phyloP scores from a whole-genome alignment of 352 stramenopile genomes.

The Globisporangium paroecandrum region DNA sequence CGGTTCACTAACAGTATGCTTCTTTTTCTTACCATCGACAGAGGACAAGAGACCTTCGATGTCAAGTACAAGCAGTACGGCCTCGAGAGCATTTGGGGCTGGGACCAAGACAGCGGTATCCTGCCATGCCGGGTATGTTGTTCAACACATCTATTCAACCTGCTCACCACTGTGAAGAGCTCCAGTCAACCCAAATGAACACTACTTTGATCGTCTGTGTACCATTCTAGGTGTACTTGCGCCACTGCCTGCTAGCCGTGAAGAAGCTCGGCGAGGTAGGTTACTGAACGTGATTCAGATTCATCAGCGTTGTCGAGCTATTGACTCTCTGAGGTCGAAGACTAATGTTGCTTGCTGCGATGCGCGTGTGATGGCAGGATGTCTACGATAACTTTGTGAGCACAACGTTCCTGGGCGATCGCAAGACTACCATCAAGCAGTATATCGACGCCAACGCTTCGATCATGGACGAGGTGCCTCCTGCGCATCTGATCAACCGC shows the following conservation, averaged over 20 bases:
- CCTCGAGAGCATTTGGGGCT: conserved; percentile 91
- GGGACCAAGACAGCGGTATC: conserved; percentile 73
- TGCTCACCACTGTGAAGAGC: neutral
- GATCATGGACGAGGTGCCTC: conserved; percentile 82
- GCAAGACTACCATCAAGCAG: conserved; percentile 79
- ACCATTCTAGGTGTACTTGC: conserved; percentile 76
- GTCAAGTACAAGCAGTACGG: conserved; percentile 82
- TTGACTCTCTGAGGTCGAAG: neutral
- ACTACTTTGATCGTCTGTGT: neutral
- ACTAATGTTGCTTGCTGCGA: neutral
- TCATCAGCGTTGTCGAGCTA: too few relatives aligned
- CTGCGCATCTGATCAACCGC: conserved; percentile 62
- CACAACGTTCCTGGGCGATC: conserved; percentile 90
- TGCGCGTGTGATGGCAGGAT: conserved; percentile 21
- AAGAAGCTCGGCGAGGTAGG: conserved; percentile 65
- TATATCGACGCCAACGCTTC: conserved; percentile 80
- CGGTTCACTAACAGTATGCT: neutral
- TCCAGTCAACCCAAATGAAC: neutral
- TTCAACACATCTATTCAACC: neutral
- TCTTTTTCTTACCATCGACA: conserved; percentile 18
- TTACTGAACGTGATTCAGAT: neutral
- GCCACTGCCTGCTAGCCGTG: conserved; percentile 90
- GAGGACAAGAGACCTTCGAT: conserved; percentile 79
- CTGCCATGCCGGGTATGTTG: conserved; percentile 72
- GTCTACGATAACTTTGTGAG: conserved; percentile 82